Evolutionary conservation across 176 grass and related monocot species (phyloP).

Genomic region (Oryza meyeriana): DNA sequence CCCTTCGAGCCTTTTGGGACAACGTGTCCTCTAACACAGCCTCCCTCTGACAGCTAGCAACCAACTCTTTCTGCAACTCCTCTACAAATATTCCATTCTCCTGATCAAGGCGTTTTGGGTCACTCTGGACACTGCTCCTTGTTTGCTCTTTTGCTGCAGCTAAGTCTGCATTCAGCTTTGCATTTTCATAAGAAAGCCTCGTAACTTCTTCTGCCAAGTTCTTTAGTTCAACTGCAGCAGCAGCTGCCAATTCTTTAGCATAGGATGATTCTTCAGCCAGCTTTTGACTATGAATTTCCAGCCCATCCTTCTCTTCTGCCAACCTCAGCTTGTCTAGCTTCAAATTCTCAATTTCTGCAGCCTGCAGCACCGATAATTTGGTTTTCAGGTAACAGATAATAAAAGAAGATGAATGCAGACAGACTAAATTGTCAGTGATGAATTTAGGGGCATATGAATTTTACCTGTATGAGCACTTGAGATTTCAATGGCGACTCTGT

Average conservation of each 20-base stretch:
- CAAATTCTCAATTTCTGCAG: conserved; percentile 85
- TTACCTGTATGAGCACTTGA: conserved; percentile 84
- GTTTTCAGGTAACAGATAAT: conserved; percentile 3
- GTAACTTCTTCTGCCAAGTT: conserved; percentile 98
- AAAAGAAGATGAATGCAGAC: neutral
- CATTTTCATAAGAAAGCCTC: conserved; percentile 92
- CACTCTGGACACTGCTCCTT: conserved; percentile 33
- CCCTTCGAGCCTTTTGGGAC: conserved; percentile 66
- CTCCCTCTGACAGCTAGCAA: conserved; percentile 79
- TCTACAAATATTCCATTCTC: conserved; percentile 68
- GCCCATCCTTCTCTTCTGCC: conserved; percentile 76
- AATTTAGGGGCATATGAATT: neutral
- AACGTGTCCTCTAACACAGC: conserved; percentile 67
- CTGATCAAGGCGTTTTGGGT: conserved; percentile 38
- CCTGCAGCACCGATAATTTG: conserved; percentile 38
- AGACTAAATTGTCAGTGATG: neutral
- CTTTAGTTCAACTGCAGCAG: conserved; percentile 87
- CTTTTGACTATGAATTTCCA: conserved; percentile 88
- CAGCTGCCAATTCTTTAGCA: conserved; percentile 96
- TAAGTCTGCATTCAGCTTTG: conserved; percentile 62
- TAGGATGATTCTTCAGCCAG: conserved; percentile 88
- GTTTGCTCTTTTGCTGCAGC: conserved; percentile 49
- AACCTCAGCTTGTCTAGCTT: conserved; percentile 87
- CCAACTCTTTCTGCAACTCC: conserved; percentile 90
- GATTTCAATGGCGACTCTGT: conserved; percentile 60